Evolutionary conservation across 768 basidiomycete genomes (phyloP).

Genomic region (Amanita molliuscula): DNA sequence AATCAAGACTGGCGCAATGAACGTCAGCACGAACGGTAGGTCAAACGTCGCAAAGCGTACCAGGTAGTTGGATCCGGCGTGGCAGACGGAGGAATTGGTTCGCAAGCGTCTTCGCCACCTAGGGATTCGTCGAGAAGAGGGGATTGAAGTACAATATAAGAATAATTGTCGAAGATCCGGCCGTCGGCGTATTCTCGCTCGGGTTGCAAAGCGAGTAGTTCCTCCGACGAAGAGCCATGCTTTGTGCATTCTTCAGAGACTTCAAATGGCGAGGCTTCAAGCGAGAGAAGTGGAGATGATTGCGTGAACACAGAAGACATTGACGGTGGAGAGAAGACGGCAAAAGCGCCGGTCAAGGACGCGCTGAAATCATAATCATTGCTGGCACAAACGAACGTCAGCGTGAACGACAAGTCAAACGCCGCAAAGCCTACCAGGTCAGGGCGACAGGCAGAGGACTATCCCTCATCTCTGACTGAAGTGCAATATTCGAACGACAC

Average conservation of each 20-base stretch:
- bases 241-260: too few species aligned
- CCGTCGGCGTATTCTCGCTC: background rate
- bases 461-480: background rate
- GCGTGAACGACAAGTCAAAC: background rate
- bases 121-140: too few species aligned
- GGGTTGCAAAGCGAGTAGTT: background rate
- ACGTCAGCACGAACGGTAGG: background rate
- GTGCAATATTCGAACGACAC: background rate
- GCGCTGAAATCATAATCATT: background rate
- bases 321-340: too few species aligned
- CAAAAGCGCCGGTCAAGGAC: too few species aligned
- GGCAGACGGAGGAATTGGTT: background rate
- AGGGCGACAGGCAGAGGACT: background rate
- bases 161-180: background rate
- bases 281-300: too few species aligned
- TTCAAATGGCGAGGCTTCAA: too few species aligned
- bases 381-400: background rate
- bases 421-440: too few species aligned
- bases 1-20: background rate
- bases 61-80: background rate
- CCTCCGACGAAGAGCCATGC: too few species aligned
- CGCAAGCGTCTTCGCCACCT: too few species aligned
- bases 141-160: background rate
- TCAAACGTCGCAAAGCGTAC: background rate
- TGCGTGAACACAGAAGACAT: too few species aligned